phyloP scores from a whole-genome alignment of 208 protist genomes.

The Leishmania arabica region DNA sequence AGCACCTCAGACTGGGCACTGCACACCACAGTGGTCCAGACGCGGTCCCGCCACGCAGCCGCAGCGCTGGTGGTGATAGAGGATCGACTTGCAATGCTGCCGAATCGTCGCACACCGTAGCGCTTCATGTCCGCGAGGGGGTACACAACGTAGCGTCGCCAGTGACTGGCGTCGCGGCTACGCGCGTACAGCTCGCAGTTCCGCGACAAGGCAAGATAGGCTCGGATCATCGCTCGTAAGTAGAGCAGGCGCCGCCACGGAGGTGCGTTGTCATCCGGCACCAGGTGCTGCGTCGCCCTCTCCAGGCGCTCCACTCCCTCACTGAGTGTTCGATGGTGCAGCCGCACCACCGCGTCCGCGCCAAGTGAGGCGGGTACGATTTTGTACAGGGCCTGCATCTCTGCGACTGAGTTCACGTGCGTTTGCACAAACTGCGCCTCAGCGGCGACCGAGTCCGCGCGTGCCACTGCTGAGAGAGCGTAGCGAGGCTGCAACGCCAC shows the following conservation, averaged over 20 bases:
- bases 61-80: not conserved
- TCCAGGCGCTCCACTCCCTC: slow-evolving; percentile 77
- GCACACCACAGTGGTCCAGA: slow-evolving; percentile 38
- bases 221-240: slow-evolving; percentile 56
- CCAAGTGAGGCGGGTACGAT: slow-evolving; percentile 47
- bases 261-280: slow-evolving; percentile 26
- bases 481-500: slow-evolving; percentile 32
- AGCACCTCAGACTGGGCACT: slow-evolving; percentile 67
- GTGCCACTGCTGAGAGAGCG: not conserved
- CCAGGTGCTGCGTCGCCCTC: slow-evolving; percentile 46
- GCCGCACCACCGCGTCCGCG: slow-evolving; percentile 28
- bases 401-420: slow-evolving; percentile 63
- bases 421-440: slow-evolving; percentile 34
- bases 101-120: slow-evolving; percentile 54
- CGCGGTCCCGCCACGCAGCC: slow-evolving; percentile 31
- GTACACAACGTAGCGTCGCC: slow-evolving; percentile 49
- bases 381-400: slow-evolving; percentile 74
- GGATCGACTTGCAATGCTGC: not conserved
- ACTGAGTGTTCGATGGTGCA: slow-evolving; percentile 65
- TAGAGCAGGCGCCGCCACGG: slow-evolving; percentile 40
- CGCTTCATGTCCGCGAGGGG: slow-evolving; percentile 47
- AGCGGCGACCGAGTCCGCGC: slow-evolving; percentile 24
- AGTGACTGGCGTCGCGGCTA: slow-evolving; percentile 52
- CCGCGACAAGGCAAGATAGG: slow-evolving; percentile 55
- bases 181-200: slow-evolving; percentile 64